phyloP scores from a whole-genome alignment of 805 yeast species.

The Blastobotrys robertii region DNA sequence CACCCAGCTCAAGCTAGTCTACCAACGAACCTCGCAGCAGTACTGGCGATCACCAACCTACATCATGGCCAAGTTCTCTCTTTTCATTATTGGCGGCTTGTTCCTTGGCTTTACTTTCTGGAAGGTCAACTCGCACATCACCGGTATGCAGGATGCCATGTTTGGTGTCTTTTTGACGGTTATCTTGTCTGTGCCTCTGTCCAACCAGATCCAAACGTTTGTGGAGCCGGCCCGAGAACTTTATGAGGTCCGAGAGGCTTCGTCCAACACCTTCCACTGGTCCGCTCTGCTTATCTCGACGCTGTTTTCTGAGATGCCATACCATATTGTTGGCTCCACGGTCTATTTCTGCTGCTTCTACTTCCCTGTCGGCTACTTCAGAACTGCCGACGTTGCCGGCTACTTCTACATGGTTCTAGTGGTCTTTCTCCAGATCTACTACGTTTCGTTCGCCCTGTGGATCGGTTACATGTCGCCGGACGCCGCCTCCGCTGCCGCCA shows the following conservation, averaged over 20 bases:
- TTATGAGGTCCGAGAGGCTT: slow-evolving; percentile 60
- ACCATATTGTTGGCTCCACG: slow-evolving; percentile 40
- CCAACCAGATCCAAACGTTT: slow-evolving; percentile 54
- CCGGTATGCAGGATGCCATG: slow-evolving; percentile 51
- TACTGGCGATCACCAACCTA: slow-evolving; percentile 56
- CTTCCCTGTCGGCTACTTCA: slow-evolving; percentile 37
- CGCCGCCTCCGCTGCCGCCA: slow-evolving; percentile 55
- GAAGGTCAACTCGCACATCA: slow-evolving; percentile 41
- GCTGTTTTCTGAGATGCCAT: slow-evolving; percentile 51
- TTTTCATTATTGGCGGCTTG: slow-evolving; percentile 42
- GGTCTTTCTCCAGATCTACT: slow-evolving; percentile 42
- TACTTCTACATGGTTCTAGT: slow-evolving; percentile 41
- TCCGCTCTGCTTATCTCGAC: slow-evolving; percentile 45
- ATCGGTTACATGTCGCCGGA: slow-evolving; percentile 51
- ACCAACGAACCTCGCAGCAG: slow-evolving; percentile 34
- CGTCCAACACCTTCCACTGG: slow-evolving; percentile 71
- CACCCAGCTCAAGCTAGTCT: slow-evolving; percentile 36
- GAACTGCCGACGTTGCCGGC: slow-evolving; percentile 40
- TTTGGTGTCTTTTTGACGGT: slow-evolving; percentile 52
- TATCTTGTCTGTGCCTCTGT: slow-evolving; percentile 45
- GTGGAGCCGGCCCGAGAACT: slow-evolving; percentile 50
- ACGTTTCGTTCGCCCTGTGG: slow-evolving; percentile 45
- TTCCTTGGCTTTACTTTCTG: slow-evolving; percentile 67
- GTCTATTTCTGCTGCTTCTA: slow-evolving; percentile 45
- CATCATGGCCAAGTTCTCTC: slow-evolving; percentile 48